A percentile compares a stretch with the other conserved stretches of the same genome.
Conservation (phyloP, 2,329 filamentous ascomycete species). For the Phialemonium atrogriseum region DNA sequence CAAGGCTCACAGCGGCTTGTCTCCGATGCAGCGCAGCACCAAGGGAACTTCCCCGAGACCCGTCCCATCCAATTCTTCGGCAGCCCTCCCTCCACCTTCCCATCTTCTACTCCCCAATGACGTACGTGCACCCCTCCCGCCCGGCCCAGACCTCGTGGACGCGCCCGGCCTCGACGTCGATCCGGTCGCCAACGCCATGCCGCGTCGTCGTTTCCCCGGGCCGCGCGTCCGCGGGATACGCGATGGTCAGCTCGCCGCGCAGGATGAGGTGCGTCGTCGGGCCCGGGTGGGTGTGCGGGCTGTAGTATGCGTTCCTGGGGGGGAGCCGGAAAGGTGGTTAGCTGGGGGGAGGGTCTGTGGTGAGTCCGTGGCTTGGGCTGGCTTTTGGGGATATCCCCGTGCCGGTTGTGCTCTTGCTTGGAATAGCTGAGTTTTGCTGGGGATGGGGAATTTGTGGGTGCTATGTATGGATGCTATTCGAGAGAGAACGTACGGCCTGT, state of each 20-base stretch:
- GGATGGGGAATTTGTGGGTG: constrained; percentile 3
- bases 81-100: no score
- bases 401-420: neutral
- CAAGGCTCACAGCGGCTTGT: no score
- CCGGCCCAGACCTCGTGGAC: constrained; percentile 66
- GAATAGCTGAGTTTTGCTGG: neutral
- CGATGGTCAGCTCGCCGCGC: constrained; percentile 55
- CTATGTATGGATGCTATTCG: constrained; percentile 2
- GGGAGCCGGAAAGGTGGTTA: no score
- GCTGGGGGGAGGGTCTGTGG: no score
- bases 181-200: constrained; percentile 49
- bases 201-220: constrained; percentile 50
- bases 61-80: no score
- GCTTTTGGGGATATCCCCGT: no score
- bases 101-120: constrained; percentile 46
- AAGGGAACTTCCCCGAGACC: no score
- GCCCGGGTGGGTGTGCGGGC: constrained; percentile 55
- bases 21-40: no score
- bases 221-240: constrained; percentile 51
- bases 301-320: constrained; percentile 57
- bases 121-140: constrained; percentile 57
- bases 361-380: no score
- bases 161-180: constrained; percentile 57
- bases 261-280: constrained; percentile 64
- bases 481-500: constrained; percentile 49